These are phyloP conservation scores for Pinus albicaulis DNA, from an alignment of 75 land plant species.

Conservation along the genomic window DNA sequence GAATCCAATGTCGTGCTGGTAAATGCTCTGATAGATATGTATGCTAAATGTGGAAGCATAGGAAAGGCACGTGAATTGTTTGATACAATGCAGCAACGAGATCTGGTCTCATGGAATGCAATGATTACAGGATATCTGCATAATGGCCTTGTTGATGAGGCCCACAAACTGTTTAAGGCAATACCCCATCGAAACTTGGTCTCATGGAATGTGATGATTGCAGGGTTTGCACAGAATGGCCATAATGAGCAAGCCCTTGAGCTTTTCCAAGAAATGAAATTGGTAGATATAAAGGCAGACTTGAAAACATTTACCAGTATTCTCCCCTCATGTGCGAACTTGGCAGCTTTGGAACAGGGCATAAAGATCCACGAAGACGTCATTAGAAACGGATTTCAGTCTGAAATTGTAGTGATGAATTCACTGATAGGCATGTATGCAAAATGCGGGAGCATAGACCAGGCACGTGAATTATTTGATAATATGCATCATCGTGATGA, in stretches of 20 bases:
- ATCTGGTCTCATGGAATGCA: conserved; percentile 33
- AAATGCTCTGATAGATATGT: conserved; percentile 27
- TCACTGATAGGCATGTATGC: conserved; percentile 30
- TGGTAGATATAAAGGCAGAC: too few relatives aligned
- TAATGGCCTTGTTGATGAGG: conserved; percentile 1
- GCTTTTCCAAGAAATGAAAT: conserved; percentile 13
- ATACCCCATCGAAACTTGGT: conserved; percentile 13
- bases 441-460: conserved; percentile 19
- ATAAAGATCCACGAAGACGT: conserved; percentile 1
- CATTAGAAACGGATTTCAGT: not conserved
- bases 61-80: conserved; percentile 15
- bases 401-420: conserved; percentile 21
- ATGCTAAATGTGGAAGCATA: conserved; percentile 14
- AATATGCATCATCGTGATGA: not conserved
- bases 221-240: conserved; percentile 3
- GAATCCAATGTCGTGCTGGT: not conserved
- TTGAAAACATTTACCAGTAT: too few relatives aligned
- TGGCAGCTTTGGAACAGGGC: conserved; percentile 7
- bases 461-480: conserved; percentile 4
- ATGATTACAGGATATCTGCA: conserved; percentile 5
- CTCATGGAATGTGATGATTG: conserved; percentile 18
- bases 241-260: not conserved
- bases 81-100: conserved; percentile 12
- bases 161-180: conserved; percentile 4
- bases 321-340: not conserved